A percentile compares a stretch with the other conserved stretches of the same genome.
Evolutionary conservation across 2,329 filamentous ascomycete genomes (phyloP).

Genomic region (Diaporthe sp.): DNA sequence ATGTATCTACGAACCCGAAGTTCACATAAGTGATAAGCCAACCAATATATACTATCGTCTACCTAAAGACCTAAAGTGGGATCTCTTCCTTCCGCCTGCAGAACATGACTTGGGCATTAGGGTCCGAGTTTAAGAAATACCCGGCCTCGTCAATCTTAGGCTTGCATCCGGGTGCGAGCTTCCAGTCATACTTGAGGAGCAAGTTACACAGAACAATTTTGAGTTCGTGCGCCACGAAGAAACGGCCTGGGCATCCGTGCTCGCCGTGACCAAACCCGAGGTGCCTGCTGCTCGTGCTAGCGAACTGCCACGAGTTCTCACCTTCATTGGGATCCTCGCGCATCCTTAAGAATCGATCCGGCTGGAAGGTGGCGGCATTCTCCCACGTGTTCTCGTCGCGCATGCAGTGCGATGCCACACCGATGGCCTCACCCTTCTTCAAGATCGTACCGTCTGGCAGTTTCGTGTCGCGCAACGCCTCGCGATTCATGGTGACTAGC

Average conservation of each 20-base stretch:
- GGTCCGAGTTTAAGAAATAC: neutral
- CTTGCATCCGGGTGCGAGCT: neutral
- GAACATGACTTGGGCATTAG: neutral
- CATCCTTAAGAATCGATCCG: neutral
- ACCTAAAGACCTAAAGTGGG: neutral
- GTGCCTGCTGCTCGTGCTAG: slow-evolving; percentile 7
- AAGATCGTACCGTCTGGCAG: neutral
- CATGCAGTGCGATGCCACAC: neutral
- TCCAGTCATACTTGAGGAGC: slow-evolving; percentile 28
- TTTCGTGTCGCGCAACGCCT: neutral
- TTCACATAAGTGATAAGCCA: no score
- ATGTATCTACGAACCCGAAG: no score
- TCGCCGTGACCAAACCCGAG: slow-evolving; percentile 45
- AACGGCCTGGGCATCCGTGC: slow-evolving; percentile 47
- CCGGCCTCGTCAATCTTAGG: neutral
- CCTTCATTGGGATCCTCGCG: neutral
- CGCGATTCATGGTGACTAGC: neutral
- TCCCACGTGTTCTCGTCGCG: neutral
- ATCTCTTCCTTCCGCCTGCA: neutral
- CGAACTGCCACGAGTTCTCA: slow-evolving; percentile 5
- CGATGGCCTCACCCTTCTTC: neutral
- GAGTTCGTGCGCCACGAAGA: slow-evolving; percentile 47
- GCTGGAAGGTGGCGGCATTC: neutral
- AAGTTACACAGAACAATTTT: slow-evolving; percentile 37
- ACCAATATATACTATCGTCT: neutral